Percentiles rank a stretch among this genome's conserved stretches.
These are phyloP conservation scores for Dioszegia hungarica DNA, from an alignment of 768 basidiomycete genomes.

Conservation along the genomic window DNA sequence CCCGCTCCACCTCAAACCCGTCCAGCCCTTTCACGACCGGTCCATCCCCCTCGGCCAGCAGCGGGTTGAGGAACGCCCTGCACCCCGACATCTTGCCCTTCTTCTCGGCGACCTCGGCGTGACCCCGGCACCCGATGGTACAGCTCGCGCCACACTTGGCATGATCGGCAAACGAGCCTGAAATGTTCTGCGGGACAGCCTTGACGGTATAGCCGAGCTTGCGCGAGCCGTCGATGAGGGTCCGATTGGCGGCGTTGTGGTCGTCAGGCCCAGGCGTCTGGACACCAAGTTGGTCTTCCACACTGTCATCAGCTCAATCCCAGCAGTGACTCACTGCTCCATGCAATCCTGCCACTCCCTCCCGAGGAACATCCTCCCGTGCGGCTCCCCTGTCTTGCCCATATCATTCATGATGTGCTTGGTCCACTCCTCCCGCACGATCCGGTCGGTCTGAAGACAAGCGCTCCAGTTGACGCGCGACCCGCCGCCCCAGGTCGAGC, in stretches of 20 bases:
- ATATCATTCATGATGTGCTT: constrained; percentile 23
- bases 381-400: not conserved
- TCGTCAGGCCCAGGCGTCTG: not conserved
- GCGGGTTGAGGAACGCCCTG: constrained; percentile 5
- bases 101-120: constrained; percentile 1
- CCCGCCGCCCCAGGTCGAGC: constrained; percentile 32
- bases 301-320: not conserved
- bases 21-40: constrained; percentile 2
- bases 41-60: not conserved
- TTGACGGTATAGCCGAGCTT: constrained; percentile 2
- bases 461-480: constrained; percentile 43
- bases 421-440: constrained; percentile 42
- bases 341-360: constrained; percentile 10
- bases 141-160: constrained; percentile 6
- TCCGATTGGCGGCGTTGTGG: constrained; percentile 1
- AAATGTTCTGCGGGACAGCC: constrained; percentile 9
- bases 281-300: not conserved
- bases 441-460: constrained; percentile 33
- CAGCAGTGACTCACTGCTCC: constrained; percentile 1
- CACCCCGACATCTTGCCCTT: constrained; percentile 10
- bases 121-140: constrained; percentile 6
- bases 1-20: constrained; percentile 8
- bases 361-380: constrained; percentile 6
- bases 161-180: constrained; percentile 1
- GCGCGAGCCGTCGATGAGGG: not conserved